Base-by-base conservation (phyloP, 345 rosid species). In the Pugionium dolabratum region DNA sequence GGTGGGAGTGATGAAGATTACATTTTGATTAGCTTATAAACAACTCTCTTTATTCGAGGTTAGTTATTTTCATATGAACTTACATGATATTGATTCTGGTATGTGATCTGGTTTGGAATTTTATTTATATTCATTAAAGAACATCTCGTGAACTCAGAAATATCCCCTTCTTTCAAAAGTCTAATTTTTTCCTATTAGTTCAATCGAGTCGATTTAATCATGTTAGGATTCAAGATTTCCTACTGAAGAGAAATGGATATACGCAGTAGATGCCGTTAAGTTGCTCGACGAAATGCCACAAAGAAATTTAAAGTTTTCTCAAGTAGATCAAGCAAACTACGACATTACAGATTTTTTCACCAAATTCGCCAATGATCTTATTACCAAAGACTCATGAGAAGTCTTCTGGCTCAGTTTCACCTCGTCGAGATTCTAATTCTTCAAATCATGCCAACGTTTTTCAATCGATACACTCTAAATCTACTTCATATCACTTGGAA, bases 1-100 rank as follows among this genome's bases (percentile, higher is more conserved):
- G 29, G 36, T 34, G 3, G 47, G 37, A 30, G 35, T 48, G 34
- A 68, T 58, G 45, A 54, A 37, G 60, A 66, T 52, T 29, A 55
- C 8, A 57, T 28, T 56, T 55, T 56, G 70, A 33, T 71, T 64
- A 72, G 70, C 29, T 56, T 72, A 46, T 62, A 39, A 62, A 62
- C 53, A 41, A 39, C 51, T 45, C 29, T 44, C 37, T 29, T 32
- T 29, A 18, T 27, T 41, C 53, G 69, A 52, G 69, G 63, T 56
- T 71, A 41, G 70, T 49, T 56, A 4, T 61, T 46, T 70, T 64
- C 57, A 49, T 11, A 71, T 26, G 37, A 40, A 47, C 52, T 63
- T 63, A n/a, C 54, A 55, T 55, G 3, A 9, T 8, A 31, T 6
- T 36, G 41, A 6, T 11, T 51, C 30, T 60, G 32, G 18, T 60